These are phyloP conservation scores for Paraleonurus japonicus DNA, from an alignment of 257 asterid species.

Conservation along the genomic window DNA sequence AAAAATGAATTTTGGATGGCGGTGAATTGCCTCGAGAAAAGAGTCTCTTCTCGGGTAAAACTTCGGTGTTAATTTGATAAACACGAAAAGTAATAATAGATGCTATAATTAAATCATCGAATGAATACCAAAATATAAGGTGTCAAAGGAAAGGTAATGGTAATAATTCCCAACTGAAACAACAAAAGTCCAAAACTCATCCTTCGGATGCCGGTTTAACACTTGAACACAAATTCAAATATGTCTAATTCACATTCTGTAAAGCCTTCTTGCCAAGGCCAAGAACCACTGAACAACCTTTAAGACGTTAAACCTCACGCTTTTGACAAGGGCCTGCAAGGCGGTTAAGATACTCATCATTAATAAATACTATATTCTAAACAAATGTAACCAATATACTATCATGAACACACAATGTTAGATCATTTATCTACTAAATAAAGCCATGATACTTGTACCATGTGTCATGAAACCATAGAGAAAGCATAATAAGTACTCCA, in stretches of 20 bases:
- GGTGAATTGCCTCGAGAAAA: neutral
- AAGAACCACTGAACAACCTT: constrained; percentile 79
- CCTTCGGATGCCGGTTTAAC: neutral
- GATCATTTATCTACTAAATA: neutral
- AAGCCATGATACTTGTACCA: neutral
- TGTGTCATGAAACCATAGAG: neutral
- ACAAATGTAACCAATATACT: neutral
- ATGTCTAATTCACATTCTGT: constrained; percentile 48
- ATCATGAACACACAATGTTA: neutral
- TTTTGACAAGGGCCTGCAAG: constrained; percentile 75
- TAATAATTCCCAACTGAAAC: constrained; percentile 23
- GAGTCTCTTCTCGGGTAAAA: neutral
- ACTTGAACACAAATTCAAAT: constrained; percentile 3
- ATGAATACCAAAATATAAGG: constrained; percentile 25
- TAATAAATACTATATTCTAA: neutral
- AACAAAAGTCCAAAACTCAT: constrained; percentile 3
- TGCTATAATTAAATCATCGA: neutral
- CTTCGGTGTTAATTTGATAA: too few relatives aligned
- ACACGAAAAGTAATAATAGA: neutral
- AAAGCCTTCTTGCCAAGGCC: constrained; percentile 92
- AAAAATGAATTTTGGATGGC: neutral
- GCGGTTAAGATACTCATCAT: neutral
- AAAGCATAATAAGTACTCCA: neutral
- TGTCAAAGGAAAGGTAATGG: constrained; percentile 6
- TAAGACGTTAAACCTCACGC: constrained; percentile 84